These are phyloP conservation scores for Nitzschia sp. DNA, from an alignment of 108 stramenopile genomes.

Conservation along the genomic window DNA sequence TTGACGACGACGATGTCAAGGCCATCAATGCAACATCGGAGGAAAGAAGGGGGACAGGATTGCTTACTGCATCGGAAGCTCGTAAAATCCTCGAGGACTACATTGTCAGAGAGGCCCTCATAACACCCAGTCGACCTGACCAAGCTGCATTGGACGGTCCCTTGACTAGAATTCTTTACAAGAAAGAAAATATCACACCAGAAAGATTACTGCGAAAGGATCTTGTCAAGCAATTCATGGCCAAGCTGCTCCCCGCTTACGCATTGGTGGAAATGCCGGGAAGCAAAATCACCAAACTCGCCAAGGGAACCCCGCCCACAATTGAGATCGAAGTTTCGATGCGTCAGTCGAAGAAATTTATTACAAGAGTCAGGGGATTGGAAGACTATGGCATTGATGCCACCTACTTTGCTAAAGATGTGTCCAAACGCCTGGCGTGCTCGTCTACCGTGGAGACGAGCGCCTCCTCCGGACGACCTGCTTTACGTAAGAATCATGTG, in stretches of 20 bases:
- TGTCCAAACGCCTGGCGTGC: slow-evolving; percentile 73
- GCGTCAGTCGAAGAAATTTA: slow-evolving; percentile 69
- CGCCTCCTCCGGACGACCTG: slow-evolving; percentile 45
- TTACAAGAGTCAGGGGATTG: slow-evolving; percentile 68
- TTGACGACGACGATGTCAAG: slow-evolving; percentile 64
- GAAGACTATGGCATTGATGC: slow-evolving; percentile 77
- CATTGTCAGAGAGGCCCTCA: slow-evolving; percentile 52
- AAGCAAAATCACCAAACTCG: slow-evolving; percentile 50
- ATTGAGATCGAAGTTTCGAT: slow-evolving; percentile 69
- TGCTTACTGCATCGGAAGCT: slow-evolving; percentile 72
- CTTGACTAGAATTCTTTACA: slow-evolving; percentile 68
- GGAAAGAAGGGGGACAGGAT: slow-evolving; percentile 74
- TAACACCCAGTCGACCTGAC: slow-evolving; percentile 27
- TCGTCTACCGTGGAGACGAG: slow-evolving; percentile 53
- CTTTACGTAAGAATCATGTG: slow-evolving; percentile 54
- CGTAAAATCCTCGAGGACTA: slow-evolving; percentile 66
- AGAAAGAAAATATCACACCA: slow-evolving; percentile 25
- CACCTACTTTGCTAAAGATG: slow-evolving; percentile 48
- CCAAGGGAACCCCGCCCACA: slow-evolving; percentile 56
- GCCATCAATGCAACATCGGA: slow-evolving; percentile 75
- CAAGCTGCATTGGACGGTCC: slow-evolving; percentile 70
- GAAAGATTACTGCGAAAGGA: slow-evolving; percentile 61
- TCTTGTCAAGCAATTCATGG: slow-evolving; percentile 44
- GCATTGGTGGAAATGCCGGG: slow-evolving; percentile 84
- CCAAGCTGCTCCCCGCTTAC: slow-evolving; percentile 58